Base-by-base conservation (phyloP, 805 yeast genomes). In the Schizosaccharomyces lindneri region DNA sequence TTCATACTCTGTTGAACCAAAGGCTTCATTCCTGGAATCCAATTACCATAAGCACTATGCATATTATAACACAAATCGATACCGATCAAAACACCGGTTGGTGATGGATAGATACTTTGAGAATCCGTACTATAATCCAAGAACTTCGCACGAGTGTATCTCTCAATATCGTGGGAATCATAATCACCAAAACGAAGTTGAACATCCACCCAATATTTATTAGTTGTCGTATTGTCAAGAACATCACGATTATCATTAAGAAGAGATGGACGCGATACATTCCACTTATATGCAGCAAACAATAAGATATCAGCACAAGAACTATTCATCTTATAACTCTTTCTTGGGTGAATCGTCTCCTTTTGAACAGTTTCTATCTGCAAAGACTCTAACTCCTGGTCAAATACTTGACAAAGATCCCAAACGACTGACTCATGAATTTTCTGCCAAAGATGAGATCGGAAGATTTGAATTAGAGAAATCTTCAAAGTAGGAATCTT, bases 371-470 rank as follows among this genome's bases (percentile, higher is more conserved):
- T 76, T 65, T 86, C 96, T 63, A 90, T 83, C 65, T 84, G 89
- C 41, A 93, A 72, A 1, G 82, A 82, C 67, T 87, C 93, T 69
- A 87, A 73, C 70, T 93, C 95, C 61, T 82, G 82, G 70, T 93
- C 98, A 27, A 93, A 73, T 19, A 88, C 90, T 69, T 89, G 97
- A 67, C 96, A 88, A 39, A 93, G 67, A 74, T 93, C 98, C 69
- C 87, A 86, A 3, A 93, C 96, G 60, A 93, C 76, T 72, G 94
- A 84, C 72, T 93, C 99, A 70, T 93, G 99, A 62, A 93, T 93
- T 71, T 94, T 93, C 70, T 93, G 99, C 99, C 99, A 93, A 68
- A 93, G 78, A 75, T 93, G 99, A 0, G 98, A 97, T 62, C 99
- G 78, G 78, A 93, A 93, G 2, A 93, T 87, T 70, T 93, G 99